Evolutionary conservation across 2,329 filamentous ascomycete species (phyloP), one percentile per base, ranked within the genome.

Genomic region (Sporothrix euskadiensis): DNA sequence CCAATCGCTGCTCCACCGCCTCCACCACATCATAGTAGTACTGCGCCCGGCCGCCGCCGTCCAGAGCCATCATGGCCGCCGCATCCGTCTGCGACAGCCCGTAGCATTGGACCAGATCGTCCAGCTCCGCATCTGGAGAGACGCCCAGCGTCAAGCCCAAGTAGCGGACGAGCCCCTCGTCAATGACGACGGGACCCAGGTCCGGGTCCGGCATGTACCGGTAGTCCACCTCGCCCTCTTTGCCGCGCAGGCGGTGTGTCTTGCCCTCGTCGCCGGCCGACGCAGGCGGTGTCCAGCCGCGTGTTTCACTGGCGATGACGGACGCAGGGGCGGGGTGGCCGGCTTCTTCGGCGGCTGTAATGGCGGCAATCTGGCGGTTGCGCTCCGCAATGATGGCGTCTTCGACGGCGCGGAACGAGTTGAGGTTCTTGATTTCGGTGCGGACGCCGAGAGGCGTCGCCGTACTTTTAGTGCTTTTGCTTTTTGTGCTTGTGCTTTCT

Each of bases 181-280:
- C 90, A 74, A 99, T 91, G 2, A 94, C 80, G 1, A 99, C 85
- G 1, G 96, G 94, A 0, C 89, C 87, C 16, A 99, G 86, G 80
- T 99, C 96, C 5, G 96, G 93, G 80, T 99, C 96, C 0, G 96
- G 95, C 95, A 99, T 98, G 80, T 99, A 99, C 57, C 96, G 88
- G 81, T 99, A 99, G 81, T 99, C 96, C 6, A 98, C 94, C 79
- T 97, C 95, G 66, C 96, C 96, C 81, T 98, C 96, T 81, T 99
- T 99, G 35, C 94, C 94, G 78, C 96, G 88, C 59, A 99, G 84
- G 56, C 91, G 88, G 74, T 89, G 90, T 3, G 96, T 98, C 80
- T 94, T 91, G 4, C 89, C 94, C 75, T 90, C 91, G 54, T 54
- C 52, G 35, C 56, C 41, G 2, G 94, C 94, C 2, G 35, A 63